These are phyloP conservation scores for Marasmius sp. DNA, from an alignment of 1,284 basidiomycete species.

Conservation along the genomic window DNA sequence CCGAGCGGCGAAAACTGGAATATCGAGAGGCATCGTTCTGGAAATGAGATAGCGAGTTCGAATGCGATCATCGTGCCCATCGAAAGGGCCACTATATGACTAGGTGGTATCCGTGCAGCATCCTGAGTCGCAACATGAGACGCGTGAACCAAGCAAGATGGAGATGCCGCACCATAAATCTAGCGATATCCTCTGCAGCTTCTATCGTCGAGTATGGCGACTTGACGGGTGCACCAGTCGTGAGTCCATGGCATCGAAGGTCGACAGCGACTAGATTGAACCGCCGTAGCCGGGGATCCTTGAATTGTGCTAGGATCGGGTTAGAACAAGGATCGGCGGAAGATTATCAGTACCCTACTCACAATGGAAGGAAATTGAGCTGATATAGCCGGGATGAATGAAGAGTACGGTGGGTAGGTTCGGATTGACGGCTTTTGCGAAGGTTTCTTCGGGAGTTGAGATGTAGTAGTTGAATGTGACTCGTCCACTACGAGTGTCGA, in stretches of 20 bases:
- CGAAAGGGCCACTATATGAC: slow-evolving; percentile 5
- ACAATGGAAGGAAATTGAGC: background rate
- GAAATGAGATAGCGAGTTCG: slow-evolving; percentile 1
- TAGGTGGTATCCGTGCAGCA: background rate
- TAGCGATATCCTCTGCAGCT: background rate
- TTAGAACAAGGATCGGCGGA: background rate
- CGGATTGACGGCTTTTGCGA: background rate
- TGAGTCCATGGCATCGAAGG: background rate
- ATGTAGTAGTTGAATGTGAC: slow-evolving; percentile 1
- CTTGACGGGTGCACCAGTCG: background rate
- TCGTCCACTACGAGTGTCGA: background rate
- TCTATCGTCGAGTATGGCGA: background rate
- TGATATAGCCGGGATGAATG: slow-evolving; percentile 1
- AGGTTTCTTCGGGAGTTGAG: background rate
- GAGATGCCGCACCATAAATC: background rate
- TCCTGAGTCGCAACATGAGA: background rate
- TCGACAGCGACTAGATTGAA: slow-evolving; percentile 4
- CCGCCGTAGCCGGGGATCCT: background rate
- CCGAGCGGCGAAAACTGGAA: slow-evolving; percentile 7
- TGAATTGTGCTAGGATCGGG: slow-evolving; percentile 1
- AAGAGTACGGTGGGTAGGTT: background rate
- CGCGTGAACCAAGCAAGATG: background rate
- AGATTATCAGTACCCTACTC: background rate
- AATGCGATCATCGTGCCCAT: slow-evolving; percentile 9
- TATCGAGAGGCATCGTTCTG: slow-evolving; percentile 6